phyloP scores from a whole-genome alignment of 2,329 filamentous ascomycete genomes.

The Colletotrichum tropicicola region DNA sequence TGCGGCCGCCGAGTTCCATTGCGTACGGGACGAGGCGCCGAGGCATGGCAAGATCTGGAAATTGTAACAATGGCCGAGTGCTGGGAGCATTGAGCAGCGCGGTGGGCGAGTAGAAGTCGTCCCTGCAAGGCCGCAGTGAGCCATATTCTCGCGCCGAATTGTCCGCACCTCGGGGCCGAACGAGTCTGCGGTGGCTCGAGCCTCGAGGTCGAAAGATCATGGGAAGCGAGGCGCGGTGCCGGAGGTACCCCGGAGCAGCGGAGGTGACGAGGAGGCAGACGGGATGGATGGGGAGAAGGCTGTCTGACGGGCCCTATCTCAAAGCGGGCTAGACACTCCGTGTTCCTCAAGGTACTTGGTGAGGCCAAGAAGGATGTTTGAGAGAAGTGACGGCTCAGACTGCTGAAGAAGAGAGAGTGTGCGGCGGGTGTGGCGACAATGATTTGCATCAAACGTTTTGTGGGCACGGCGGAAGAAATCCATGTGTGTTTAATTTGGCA shows the following conservation, averaged over 20 bases:
- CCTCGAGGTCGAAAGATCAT: background rate
- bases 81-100: background rate
- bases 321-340: too few species aligned
- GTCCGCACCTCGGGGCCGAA: background rate
- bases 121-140: background rate
- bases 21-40: constrained; percentile 14
- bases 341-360: background rate
- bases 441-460: constrained; percentile 20
- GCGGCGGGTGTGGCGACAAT: background rate
- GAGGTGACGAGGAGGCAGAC: background rate
- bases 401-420: background rate
- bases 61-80: background rate
- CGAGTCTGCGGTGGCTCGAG: too few species aligned
- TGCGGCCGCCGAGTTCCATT: constrained; percentile 16
- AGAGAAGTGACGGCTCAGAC: constrained; percentile 10
- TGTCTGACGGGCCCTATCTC: too few species aligned
- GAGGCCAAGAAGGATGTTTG: background rate
- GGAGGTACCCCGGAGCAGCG: background rate
- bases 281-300: background rate
- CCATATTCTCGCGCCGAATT: background rate
- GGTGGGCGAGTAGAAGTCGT: background rate
- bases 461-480: background rate
- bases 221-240: background rate
- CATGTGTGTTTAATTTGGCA: constrained; percentile 8
- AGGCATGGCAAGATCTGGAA: constrained; percentile 15